Evolutionary conservation across 1,284 basidiomycete genomes (phyloP), one percentile per base, ranked within the genome.

Genomic region (Pseudozyma pruni): DNA sequence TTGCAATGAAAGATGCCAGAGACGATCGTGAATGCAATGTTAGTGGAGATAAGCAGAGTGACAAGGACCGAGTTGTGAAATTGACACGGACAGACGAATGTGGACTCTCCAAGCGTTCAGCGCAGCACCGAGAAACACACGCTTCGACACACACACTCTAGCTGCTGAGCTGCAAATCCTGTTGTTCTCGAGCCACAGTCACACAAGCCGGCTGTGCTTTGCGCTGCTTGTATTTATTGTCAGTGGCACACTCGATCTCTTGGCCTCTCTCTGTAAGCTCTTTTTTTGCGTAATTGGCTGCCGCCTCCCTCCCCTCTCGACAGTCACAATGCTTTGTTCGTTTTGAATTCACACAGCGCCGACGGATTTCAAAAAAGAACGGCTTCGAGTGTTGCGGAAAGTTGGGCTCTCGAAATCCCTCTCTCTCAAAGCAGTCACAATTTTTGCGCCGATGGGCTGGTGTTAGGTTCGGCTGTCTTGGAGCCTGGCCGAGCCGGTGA

Each of bases 71-170:
- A 39, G 16, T 25, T 11, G 4, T 19, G 31, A 41, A 50, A 41
- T 34, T 41, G 48, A 50, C 39, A 50, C 3, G 29, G 39, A 31
- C 60, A 56, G 53, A 57, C 53, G 7, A 53, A 63, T 56, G 60
- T 63, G 40, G 43, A 56, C 49, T 38, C 41, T 44, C 42, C n/a
- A 32, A 37, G 32, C 54, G 25, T 22, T 22, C 32, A 29, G 39
- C 22, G 16, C 32, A 35, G 41, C 45, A 48, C 34, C 50, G 42
- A 41, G 3, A 58, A 39, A 56, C 43, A 39, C 34, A 33, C 46
- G 32, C 39, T 33, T 11, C 23, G 9, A 11, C 34, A 40, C 32
- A 38, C 38, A 32, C 38, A 40, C 39, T 44, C 17, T 31, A 9
- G 25, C 37, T 40, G 47, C 29, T 49, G 47, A 49, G 37, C 37